Percentiles rank a stretch among this genome's conserved stretches.
Evolutionary conservation across 2,329 filamentous ascomycete species (phyloP).

Genomic region (Apiospora malaysiana): DNA sequence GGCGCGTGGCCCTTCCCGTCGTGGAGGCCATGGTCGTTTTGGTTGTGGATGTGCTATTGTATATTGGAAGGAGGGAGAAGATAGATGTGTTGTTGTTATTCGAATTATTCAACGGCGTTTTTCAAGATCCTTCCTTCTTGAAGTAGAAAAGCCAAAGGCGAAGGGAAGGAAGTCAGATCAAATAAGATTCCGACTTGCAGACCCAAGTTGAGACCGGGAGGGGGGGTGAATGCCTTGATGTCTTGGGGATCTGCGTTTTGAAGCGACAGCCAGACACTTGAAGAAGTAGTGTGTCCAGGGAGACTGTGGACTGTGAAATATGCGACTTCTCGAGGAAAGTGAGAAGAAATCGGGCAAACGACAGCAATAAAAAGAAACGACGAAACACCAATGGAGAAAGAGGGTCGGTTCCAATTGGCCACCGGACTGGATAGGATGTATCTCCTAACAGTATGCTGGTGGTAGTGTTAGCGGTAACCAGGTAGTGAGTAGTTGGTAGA

Average conservation of each 20-base stretch:
- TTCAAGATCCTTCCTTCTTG: constrained; percentile 14
- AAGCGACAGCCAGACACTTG: neutral
- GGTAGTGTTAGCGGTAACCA: neutral
- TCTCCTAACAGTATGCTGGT: constrained; percentile 4
- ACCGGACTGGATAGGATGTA: neutral
- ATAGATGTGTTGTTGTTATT: neutral
- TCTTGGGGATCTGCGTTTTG: neutral
- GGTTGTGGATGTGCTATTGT: neutral
- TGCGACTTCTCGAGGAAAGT: constrained; percentile 9
- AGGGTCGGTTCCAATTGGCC: neutral
- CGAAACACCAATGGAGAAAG: neutral
- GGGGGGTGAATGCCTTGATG: neutral
- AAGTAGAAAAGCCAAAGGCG: neutral
- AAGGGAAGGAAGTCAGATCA: neutral
- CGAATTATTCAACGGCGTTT: neutral
- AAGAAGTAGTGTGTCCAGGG: neutral
- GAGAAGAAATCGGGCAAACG: neutral
- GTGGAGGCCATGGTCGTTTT: constrained; percentile 51
- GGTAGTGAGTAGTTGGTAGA: constrained; percentile 1
- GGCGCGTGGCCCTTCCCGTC: constrained; percentile 49
- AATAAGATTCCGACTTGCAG: constrained; percentile 15
- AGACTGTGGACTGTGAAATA: neutral
- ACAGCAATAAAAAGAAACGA: constrained; percentile 14
- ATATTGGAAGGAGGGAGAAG: neutral
- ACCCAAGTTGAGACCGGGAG: constrained; percentile 9